Conservation (phyloP, 1,284 basidiomycete genomes). For the Abortiporus biennis region DNA sequence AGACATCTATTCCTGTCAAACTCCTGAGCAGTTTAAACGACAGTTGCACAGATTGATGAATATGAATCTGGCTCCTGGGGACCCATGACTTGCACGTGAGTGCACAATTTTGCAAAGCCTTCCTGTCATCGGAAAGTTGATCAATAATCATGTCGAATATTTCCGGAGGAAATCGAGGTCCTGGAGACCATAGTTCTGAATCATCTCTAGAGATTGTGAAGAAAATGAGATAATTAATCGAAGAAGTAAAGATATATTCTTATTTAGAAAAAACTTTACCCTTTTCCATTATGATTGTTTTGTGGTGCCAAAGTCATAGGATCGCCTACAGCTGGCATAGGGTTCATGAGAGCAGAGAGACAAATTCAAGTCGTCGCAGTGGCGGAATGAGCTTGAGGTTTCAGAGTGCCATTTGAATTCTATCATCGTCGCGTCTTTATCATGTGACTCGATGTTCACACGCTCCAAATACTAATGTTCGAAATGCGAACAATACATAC, state of each 20-base stretch:
- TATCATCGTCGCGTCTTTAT: too few relatives aligned
- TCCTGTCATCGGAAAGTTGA: slow-evolving; percentile 20
- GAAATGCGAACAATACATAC: slow-evolving; percentile 37
- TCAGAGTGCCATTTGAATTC: slow-evolving; percentile 36
- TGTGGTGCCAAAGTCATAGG: slow-evolving; percentile 29
- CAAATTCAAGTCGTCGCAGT: too few relatives aligned
- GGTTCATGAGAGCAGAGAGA: slow-evolving; percentile 41
- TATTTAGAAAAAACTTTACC: slow-evolving; percentile 12
- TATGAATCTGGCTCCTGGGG: slow-evolving; percentile 25
- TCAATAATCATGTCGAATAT: slow-evolving; percentile 27
- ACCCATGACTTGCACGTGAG: slow-evolving; percentile 31
- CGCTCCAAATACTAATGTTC: slow-evolving; percentile 44
- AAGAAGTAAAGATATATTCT: slow-evolving; percentile 13
- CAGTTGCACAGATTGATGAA: too few relatives aligned
- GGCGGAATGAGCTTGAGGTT: slow-evolving; percentile 60
- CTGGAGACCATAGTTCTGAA: slow-evolving; percentile 10
- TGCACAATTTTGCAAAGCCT: slow-evolving; percentile 23
- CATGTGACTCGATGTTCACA: slow-evolving; percentile 68
- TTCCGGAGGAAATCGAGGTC: slow-evolving; percentile 16
- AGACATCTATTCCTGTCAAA: too few relatives aligned
- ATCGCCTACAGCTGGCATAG: slow-evolving; percentile 45
- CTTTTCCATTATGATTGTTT: slow-evolving; percentile 16
- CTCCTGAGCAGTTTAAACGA: too few relatives aligned
- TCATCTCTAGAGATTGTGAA: slow-evolving; percentile 4
- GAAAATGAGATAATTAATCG: slow-evolving; percentile 16